These are phyloP conservation scores for Bryoerythrophyllum caledonicum DNA, from an alignment of 225 moss, liverwort and hornwort species.

Conservation along the genomic window DNA sequence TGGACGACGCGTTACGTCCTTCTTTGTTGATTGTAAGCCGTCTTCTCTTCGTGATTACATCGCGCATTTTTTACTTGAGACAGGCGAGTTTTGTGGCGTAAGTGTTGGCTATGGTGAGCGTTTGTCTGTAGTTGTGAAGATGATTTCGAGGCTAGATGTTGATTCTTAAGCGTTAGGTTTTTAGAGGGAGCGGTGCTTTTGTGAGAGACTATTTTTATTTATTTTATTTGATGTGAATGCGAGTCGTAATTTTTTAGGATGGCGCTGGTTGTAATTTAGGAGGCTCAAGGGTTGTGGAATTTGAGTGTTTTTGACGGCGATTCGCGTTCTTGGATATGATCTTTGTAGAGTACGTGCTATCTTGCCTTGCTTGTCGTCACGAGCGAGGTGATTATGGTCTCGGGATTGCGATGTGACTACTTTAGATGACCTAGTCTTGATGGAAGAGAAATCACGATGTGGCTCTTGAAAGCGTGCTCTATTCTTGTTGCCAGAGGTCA, in stretches of 20 bases:
- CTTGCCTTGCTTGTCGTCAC: not conserved
- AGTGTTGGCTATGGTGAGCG: constrained; percentile 5
- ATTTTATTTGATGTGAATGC: not conserved
- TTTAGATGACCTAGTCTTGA: constrained; percentile 17
- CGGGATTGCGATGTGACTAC: constrained; percentile 12
- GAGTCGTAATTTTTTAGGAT: not conserved
- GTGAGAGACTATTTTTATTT: not conserved
- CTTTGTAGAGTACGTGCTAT: constrained; percentile 1
- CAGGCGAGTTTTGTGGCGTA: not conserved
- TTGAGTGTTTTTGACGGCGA: not conserved
- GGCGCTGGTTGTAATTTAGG: constrained; percentile 18
- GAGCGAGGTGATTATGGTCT: not conserved
- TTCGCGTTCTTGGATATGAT: constrained; percentile 6
- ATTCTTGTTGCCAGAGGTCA: not conserved
- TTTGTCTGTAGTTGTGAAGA: not conserved
- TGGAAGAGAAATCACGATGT: not conserved
- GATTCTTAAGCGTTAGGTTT: not conserved
- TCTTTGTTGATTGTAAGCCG: constrained; percentile 1
- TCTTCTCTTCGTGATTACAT: not conserved
- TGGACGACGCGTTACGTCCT: not conserved
- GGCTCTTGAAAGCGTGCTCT: not conserved
- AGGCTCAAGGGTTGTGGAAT: constrained; percentile 6
- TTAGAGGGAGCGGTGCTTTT: not conserved
- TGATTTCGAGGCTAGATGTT: not conserved
- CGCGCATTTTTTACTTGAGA: not conserved